These are phyloP conservation scores for Suillus weaverae DNA, from an alignment of 768 basidiomycete genomes.

Conservation along the genomic window DNA sequence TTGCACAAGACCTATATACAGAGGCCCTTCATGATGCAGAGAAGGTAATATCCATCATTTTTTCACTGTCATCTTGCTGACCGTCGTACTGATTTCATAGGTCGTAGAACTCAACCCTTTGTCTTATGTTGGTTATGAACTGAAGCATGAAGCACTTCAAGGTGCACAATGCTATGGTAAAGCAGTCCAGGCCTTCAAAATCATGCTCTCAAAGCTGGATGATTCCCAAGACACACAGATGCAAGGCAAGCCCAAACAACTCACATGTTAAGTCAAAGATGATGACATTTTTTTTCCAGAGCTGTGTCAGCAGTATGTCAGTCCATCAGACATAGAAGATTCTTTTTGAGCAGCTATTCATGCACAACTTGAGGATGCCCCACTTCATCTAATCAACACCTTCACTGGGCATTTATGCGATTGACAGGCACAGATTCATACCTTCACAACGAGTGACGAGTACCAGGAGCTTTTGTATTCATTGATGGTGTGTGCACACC, in stretches of 20 bases:
- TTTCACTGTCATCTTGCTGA: background rate
- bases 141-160: background rate
- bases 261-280: background rate
- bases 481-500: no score
- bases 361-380: background rate
- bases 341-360: background rate
- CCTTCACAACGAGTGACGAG: no score
- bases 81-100: background rate
- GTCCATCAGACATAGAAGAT: background rate
- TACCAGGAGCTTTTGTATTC: no score
- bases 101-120: background rate
- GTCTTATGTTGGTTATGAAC: background rate
- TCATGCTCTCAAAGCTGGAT: background rate
- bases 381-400: background rate
- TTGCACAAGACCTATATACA: background rate
- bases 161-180: background rate
- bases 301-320: background rate
- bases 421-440: no score
- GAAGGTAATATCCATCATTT: background rate
- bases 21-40: background rate
- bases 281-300: background rate
- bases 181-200: background rate
- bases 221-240: background rate
- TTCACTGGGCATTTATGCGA: no score
- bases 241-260: background rate